Base-by-base conservation (phyloP, 495 filamentous ascomycete species). In the Hypomontagnella monticulosa region DNA sequence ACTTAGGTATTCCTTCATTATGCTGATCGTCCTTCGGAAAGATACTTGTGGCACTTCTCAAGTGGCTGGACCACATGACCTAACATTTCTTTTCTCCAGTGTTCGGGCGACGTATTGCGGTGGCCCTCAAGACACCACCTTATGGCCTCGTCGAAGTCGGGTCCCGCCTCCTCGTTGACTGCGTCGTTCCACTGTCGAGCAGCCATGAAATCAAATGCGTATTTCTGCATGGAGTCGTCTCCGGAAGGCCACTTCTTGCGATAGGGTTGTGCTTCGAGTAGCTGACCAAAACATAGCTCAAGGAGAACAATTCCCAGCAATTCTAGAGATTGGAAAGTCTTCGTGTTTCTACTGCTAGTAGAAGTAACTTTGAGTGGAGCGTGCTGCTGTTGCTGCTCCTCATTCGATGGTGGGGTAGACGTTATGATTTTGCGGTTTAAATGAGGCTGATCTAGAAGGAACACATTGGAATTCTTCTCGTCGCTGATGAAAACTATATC, bases 211-310 rank as follows among this genome's bases (percentile, higher is more conserved):
- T 78, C 73, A 8, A 71, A 65, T 4, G 60, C 43, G 6, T 53
- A 41, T 19, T 59, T 62, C 3, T 40, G 2, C 52, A 44, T 49
- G 2, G 62, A 52, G 3, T 20, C 63, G 4, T 63, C 53, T 19
- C 38, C 47, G 16, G 52, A 7, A 4, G 68, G 55, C 57, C 68
- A 64, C 8, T 41, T 34, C 1, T 58, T 47, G 1, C 75, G 58
- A 46, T 50, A 40, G 0, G 57, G 23, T 18, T 73, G 50, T 1
- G 57, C 50, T 19, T 71, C 73, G 1, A 80, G 61, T 1, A 58
- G 27, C 3, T 34, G 52, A 9, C 75, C 73, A 44, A 79, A 80
- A 42, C 75, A 79, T 6, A 80, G 72, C 50, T 80, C 74, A 0
- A 80, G 63, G 14, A 80, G 69, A n/a, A 75, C 38, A 19, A 80